phyloP scores from a whole-genome alignment of 2,329 filamentous ascomycete genomes.

The Colletotrichum sp. region DNA sequence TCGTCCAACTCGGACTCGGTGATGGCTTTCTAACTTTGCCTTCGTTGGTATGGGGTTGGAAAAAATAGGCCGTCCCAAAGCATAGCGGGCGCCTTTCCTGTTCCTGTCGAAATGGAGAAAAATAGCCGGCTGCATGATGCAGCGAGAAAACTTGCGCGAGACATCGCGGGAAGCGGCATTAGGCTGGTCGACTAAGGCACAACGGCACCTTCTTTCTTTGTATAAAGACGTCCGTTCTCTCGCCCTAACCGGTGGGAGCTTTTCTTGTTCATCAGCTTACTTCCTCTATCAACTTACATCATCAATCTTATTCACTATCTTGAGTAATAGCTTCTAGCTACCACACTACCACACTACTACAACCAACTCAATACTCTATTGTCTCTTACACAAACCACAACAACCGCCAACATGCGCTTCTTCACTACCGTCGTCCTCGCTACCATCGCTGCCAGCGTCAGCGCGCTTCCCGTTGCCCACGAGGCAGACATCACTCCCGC shows the following conservation, averaged over 20 bases:
- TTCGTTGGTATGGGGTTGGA: background rate
- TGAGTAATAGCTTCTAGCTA: background rate
- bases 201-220: background rate
- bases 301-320: background rate
- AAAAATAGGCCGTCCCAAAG: background rate
- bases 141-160: background rate
- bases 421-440: background rate
- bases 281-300: background rate
- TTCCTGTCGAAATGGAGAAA: background rate
- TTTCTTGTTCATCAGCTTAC: background rate
- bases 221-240: background rate
- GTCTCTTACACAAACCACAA: background rate
- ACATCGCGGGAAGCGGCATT: background rate
- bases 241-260: rapidly evolving
- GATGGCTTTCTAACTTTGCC: background rate
- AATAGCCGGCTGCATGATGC: background rate
- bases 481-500: background rate
- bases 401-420: background rate
- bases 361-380: background rate
- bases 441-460: background rate
- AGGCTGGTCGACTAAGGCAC: too few relatives aligned
- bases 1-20: background rate
- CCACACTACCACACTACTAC: background rate
- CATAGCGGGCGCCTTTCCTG: background rate
- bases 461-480: background rate